Evolutionary conservation across 345 rosid species (phyloP).

Genomic region (Pugionium cornutum): DNA sequence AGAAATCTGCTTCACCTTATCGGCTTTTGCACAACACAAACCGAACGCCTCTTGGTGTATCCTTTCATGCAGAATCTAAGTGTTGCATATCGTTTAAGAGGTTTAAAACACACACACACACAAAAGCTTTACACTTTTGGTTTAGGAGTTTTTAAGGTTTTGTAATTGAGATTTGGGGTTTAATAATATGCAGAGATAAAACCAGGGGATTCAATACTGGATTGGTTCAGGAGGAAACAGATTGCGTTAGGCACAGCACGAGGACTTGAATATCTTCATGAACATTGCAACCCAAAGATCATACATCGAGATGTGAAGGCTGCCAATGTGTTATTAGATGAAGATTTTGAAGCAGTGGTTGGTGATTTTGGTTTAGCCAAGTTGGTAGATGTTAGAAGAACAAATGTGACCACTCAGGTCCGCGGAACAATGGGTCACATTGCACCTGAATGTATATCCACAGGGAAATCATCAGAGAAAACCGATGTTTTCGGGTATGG

Average conservation of each 20-base stretch:
- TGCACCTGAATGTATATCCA: conserved; percentile 96
- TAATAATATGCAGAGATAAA: conserved; percentile 48
- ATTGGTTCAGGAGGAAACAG: conserved; percentile 79
- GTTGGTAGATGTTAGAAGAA: conserved; percentile 83
- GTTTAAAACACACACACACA: conserved; percentile 16
- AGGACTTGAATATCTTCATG: conserved; percentile 96
- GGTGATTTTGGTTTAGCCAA: conserved; percentile 98
- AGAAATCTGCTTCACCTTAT: conserved; percentile 41
- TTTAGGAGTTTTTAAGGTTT: not conserved
- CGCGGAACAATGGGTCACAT: conserved; percentile 99
- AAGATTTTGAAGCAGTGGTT: conserved; percentile 96
- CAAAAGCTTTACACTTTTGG: not conserved
- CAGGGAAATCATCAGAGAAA: conserved; percentile 93
- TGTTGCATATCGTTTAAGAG: conserved; percentile 84
- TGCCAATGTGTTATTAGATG: conserved; percentile 90
- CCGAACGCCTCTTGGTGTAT: conserved; percentile 62
- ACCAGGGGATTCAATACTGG: conserved; percentile 72
- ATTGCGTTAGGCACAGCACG: conserved; percentile 92
- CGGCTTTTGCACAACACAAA: conserved; percentile 43
- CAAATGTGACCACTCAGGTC: conserved; percentile 93
- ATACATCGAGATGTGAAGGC: conserved; percentile 98
- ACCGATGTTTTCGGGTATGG: conserved; percentile 98
- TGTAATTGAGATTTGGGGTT: not conserved
- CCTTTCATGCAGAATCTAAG: conserved; percentile 96
- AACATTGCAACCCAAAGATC: conserved; percentile 96